Evolutionary conservation across 306 rosid genomes (phyloP).

Genomic region (Cicer arietinum): DNA sequence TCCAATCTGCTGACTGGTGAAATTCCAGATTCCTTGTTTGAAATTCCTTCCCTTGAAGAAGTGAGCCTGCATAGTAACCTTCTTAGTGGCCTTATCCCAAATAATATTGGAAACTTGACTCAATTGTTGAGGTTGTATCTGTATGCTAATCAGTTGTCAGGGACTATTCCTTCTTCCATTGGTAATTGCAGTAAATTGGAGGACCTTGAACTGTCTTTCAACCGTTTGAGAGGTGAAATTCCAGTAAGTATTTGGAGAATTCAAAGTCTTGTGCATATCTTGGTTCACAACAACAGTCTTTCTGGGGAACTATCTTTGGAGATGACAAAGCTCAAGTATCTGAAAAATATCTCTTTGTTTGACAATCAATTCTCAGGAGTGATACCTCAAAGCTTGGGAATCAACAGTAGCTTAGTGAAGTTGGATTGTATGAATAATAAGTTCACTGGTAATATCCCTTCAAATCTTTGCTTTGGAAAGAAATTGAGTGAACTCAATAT

Average conservation of each 20-base stretch:
- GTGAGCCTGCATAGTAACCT: conserved; percentile 48
- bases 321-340: conserved; percentile 58
- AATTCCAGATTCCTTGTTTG: conserved; percentile 60
- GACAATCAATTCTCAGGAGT: conserved; percentile 64
- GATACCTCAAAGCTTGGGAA: conserved; percentile 59
- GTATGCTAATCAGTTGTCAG: conserved; percentile 2
- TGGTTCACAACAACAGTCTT: conserved; percentile 49
- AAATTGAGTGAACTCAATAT: neutral
- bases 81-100: conserved; percentile 57
- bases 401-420: conserved; percentile 62
- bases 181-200: conserved; percentile 41
- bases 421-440: conserved; percentile 67
- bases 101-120: conserved; percentile 56
- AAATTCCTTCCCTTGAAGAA: conserved; percentile 44
- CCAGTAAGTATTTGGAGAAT: conserved; percentile 73
- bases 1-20: conserved; percentile 50
- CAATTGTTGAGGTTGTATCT: conserved; percentile 43
- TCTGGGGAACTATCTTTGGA: conserved; percentile 61
- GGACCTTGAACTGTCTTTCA: conserved; percentile 52
- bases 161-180: neutral
- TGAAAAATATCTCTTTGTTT: conserved; percentile 54
- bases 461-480: conserved; percentile 75
- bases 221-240: conserved; percentile 62
- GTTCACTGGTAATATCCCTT: conserved; percentile 67
- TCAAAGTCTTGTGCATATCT: conserved; percentile 43